These are phyloP conservation scores for Ashbya aceris DNA, from an alignment of 1,139 yeast species.

Conservation along the genomic window DNA sequence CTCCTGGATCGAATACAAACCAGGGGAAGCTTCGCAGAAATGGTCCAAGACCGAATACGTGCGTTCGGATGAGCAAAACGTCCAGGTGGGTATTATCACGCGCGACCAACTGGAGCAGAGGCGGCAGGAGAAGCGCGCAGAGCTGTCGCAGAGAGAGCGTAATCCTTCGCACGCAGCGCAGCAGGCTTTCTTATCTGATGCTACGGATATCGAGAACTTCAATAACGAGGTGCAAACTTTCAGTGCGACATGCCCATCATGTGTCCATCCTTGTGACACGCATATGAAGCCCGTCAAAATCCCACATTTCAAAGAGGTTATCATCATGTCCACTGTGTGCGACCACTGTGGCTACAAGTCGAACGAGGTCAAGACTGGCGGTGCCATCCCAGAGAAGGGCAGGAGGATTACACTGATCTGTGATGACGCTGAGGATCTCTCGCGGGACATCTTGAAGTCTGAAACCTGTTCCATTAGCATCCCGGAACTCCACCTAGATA, in stretches of 20 bases:
- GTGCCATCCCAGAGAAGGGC: conserved; percentile 85
- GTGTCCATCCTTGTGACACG: conserved; percentile 67
- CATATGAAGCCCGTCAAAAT: conserved; percentile 95
- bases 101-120: conserved; percentile 58
- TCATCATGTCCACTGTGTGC: conserved; percentile 92
- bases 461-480: conserved; percentile 82
- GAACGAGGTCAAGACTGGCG: conserved; percentile 97
- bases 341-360: conserved; percentile 92
- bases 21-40: conserved; percentile 82
- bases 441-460: conserved; percentile 88
- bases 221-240: conserved; percentile 88
- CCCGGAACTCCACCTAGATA: conserved; percentile 84
- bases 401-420: conserved; percentile 62
- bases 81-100: conserved; percentile 73
- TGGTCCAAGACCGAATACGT: conserved; percentile 82
- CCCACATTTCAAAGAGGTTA: conserved; percentile 96
- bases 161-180: conserved; percentile 36
- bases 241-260: conserved; percentile 85
- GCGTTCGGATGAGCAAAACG: conserved; percentile 85
- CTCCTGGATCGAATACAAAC: conserved; percentile 88
- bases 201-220: conserved; percentile 75
- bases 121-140: conserved; percentile 29
- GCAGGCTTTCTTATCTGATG: conserved; percentile 52
- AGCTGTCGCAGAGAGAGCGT: conserved; percentile 33
- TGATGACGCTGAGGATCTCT: conserved; percentile 87